Base-by-base conservation (phyloP, 2,329 filamentous ascomycete genomes). In the Bertia moriformis region DNA sequence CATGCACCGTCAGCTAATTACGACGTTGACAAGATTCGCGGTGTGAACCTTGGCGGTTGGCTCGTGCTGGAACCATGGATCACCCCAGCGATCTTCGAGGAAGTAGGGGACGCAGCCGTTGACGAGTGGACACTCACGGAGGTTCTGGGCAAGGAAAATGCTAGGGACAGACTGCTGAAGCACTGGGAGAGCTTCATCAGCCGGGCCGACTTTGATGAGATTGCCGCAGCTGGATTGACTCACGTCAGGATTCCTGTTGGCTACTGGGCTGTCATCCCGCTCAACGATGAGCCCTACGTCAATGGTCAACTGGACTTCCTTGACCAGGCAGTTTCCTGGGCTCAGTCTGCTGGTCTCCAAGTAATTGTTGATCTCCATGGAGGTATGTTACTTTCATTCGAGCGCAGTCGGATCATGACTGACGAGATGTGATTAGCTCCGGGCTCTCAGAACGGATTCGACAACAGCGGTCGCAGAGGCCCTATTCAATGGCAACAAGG, bases 321-420 rank as follows among this genome's bases (percentile, higher is more conserved):
- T 7, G 71, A 75, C 42, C 50, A 66, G 43, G 69, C 74, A 18
- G 61, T 79, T 40, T 54, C 58, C 43, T 77, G 78, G 71, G 78
- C 78, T 10, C 56, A 65, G 42, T 57, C 51, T 35, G 62, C 68
- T 35, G 69, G 71, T 3, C 51, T 83, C 38, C 78, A 78, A 49
- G 71, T 82, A 32, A 67, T 79, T 56, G 66, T 83, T 47, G 78
- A 83, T 51, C 56, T 83, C 17, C 78, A 83, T 49, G 78, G 77
- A 46, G 71, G 71, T 73, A 53, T 53, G 66, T 58, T 3, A 4
- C 1, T 4, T 14, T 12, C 14, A 18, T 20, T 42, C 30, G 14
- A 7, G 7, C 15, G n/a, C 4, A 24, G 4, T 15, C 5, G 12
- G 27, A 14, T 3, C 24, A 29, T 29, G 10, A n/a, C 10, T 10